Conservation (phyloP, 2,329 filamentous ascomycete genomes). For the Hymenoscyphus occultus region DNA sequence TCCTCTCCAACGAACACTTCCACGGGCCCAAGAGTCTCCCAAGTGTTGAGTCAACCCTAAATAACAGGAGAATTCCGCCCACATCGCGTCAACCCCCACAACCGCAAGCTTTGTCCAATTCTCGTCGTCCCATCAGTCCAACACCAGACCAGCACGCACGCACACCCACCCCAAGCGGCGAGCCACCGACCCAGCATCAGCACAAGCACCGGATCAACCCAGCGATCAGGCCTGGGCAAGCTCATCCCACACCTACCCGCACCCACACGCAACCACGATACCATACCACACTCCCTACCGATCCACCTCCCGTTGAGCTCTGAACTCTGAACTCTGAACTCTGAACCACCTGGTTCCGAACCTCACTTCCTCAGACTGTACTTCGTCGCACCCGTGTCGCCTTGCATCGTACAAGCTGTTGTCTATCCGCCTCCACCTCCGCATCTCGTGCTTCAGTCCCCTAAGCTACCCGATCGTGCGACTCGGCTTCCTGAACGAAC, state of each 20-base stretch:
- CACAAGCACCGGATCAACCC: not conserved
- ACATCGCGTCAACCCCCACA: not conserved
- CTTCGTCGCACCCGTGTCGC: constrained; percentile 1
- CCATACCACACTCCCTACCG: not conserved
- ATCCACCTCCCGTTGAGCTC: too few species aligned
- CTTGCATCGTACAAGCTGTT: constrained; percentile 1
- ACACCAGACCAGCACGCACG: not conserved
- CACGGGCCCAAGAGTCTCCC: not conserved
- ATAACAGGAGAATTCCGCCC: constrained; percentile 1
- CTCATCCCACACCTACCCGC: not conserved
- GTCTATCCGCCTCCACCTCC: constrained; percentile 11
- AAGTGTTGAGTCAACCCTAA: not conserved
- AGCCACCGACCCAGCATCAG: not conserved
- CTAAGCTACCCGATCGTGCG: constrained; percentile 11
- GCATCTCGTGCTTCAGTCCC: constrained; percentile 13
- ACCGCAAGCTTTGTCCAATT: not conserved
- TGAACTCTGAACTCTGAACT: too few species aligned
- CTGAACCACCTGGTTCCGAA: not conserved
- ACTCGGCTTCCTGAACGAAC: constrained; percentile 5
- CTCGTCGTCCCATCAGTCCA: not conserved
- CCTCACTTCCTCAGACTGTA: not conserved
- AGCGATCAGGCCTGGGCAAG: not conserved
- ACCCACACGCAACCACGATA: not conserved
- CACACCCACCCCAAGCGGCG: too few species aligned
- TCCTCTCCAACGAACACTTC: not conserved